Conservation (phyloP, 2,329 filamentous ascomycete species). For the Diaporthe sp. region DNA sequence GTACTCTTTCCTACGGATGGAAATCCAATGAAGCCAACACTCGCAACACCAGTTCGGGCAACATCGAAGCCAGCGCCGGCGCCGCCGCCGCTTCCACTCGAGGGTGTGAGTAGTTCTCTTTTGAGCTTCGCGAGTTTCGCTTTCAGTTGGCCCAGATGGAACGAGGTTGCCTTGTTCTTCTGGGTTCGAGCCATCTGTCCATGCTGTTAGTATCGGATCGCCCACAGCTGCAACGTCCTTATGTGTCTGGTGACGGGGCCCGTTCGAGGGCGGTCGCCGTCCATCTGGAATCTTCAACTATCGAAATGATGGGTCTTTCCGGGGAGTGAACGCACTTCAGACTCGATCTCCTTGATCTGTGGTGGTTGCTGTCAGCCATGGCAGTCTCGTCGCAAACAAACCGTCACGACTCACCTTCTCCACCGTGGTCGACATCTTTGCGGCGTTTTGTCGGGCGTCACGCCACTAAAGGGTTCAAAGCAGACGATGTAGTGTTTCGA, state of each 20-base stretch:
- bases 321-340: slow-evolving; percentile 76
- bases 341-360: slow-evolving; percentile 96
- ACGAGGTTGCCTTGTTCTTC: slow-evolving; percentile 97
- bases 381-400: slow-evolving; percentile 25
- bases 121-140: slow-evolving; percentile 98
- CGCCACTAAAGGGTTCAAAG: not conserved
- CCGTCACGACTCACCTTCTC: slow-evolving; percentile 79
- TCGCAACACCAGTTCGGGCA: slow-evolving; percentile 95
- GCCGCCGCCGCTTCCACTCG: slow-evolving; percentile 86
- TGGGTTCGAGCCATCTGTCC: slow-evolving; percentile 78
- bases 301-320: slow-evolving; percentile 20
- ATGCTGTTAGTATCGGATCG: slow-evolving; percentile 18
- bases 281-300: not conserved
- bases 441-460: slow-evolving; percentile 42
- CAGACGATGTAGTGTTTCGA: not conserved
- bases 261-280: not conserved
- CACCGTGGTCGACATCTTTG: slow-evolving; percentile 94
- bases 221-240: not conserved
- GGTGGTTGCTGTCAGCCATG: slow-evolving; percentile 49
- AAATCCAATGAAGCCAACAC: slow-evolving; percentile 97
- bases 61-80: slow-evolving; percentile 95
- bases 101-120: slow-evolving; percentile 91
- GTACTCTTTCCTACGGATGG: slow-evolving; percentile 99
- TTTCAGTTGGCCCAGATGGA: slow-evolving; percentile 95
- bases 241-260: not conserved